Evolutionary conservation across 257 asterid genomes (phyloP).

Genomic region (Solanum clarkiae): DNA sequence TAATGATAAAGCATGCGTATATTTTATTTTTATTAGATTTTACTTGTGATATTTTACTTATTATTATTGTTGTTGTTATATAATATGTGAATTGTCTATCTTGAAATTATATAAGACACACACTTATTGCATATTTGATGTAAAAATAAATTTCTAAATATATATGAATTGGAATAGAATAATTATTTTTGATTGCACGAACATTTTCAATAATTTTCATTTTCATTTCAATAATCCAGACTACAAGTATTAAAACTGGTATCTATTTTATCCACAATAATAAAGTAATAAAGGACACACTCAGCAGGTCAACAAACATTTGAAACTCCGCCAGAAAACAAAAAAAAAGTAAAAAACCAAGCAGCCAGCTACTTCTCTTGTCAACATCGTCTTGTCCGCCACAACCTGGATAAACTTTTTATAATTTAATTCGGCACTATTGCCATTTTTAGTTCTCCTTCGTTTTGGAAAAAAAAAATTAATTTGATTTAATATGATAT

Average conservation of each 20-base stretch:
- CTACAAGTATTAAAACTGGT: not conserved
- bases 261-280: not conserved
- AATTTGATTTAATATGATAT: not conserved
- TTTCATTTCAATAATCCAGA: not conserved
- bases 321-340: conserved; percentile 1
- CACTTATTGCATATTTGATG: not conserved
- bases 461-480: not conserved
- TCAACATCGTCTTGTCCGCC: conserved; percentile 29
- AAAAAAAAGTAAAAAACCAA: not conserved
- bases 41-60: too few species aligned
- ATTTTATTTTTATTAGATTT: too few species aligned
- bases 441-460: not conserved
- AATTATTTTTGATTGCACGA: not conserved
- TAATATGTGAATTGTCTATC: not conserved
- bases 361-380: not conserved
- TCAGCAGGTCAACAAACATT: not conserved
- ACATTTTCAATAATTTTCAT: not conserved
- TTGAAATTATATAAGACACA: not conserved
- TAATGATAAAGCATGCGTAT: too few species aligned
- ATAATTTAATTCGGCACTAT: not conserved
- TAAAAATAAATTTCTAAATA: not conserved
- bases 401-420: not conserved
- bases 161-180: not conserved
- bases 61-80: too few species aligned
- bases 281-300: not conserved